These are phyloP conservation scores for Fusarium hainanense DNA, from an alignment of 2,329 filamentous ascomycete genomes.

Conservation along the genomic window DNA sequence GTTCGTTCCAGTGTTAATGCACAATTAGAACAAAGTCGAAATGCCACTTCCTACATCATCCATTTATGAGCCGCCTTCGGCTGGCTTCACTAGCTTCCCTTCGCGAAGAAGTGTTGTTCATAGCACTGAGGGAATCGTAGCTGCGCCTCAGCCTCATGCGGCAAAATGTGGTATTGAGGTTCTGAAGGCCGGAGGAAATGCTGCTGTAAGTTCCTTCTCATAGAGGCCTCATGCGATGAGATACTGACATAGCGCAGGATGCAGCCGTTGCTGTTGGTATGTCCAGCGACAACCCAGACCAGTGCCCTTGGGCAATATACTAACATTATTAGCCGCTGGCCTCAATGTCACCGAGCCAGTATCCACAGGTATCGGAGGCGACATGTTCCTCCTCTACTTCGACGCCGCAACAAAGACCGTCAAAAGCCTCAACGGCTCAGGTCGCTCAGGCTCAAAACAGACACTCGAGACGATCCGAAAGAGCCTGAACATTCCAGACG, in stretches of 20 bases:
- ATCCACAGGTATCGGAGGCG: conserved; percentile 94
- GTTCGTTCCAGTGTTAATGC: neutral
- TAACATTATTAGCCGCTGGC: conserved; percentile 72
- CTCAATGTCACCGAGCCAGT: conserved; percentile 94
- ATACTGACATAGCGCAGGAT: conserved; percentile 67
- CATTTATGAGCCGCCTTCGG: conserved; percentile 58
- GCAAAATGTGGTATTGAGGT: conserved; percentile 88
- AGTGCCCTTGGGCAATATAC: rapidly evolving
- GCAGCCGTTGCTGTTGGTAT: conserved; percentile 92
- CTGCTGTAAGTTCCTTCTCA: conserved; percentile 72
- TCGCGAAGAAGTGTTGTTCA: conserved; percentile 93
- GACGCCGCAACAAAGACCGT: conserved; percentile 84
- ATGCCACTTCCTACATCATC: conserved; percentile 63
- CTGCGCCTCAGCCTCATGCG: conserved; percentile 89
- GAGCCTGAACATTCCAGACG: conserved; percentile 73
- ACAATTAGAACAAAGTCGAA: neutral
- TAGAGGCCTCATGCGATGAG: neutral
- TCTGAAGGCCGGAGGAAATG: conserved; percentile 89
- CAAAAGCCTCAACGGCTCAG: conserved; percentile 90
- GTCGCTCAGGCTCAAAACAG: conserved; percentile 77
- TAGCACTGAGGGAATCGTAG: conserved; percentile 90
- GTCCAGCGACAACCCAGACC: conserved; percentile 39
- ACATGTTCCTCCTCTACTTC: conserved; percentile 97
- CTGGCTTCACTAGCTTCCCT: conserved; percentile 71
- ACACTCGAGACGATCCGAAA: conserved; percentile 77